Conservation (phyloP, 805 yeast genomes). For the Ogataea trehaloabstinens region DNA sequence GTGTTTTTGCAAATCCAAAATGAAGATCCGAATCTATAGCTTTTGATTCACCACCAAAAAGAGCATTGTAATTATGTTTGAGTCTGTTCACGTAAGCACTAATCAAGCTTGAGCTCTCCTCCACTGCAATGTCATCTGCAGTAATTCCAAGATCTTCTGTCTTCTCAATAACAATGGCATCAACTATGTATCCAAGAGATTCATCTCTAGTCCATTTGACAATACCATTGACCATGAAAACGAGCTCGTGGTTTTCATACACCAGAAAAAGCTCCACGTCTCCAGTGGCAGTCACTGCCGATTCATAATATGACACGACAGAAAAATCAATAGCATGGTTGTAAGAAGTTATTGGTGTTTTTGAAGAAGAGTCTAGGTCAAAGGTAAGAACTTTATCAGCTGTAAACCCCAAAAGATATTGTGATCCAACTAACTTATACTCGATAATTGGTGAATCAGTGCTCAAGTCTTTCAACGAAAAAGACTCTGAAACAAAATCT, state of each 20-base stretch:
- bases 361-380: conserved; percentile 18
- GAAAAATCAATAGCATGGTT: conserved; percentile 18
- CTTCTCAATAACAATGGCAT: conserved; percentile 32
- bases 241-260: conserved; percentile 13
- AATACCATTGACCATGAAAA: conserved; percentile 22
- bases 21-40: conserved; percentile 19
- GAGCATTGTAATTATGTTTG: conserved; percentile 25
- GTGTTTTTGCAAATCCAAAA: conserved; percentile 46
- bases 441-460: conserved; percentile 2
- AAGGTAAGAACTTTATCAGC: conserved; percentile 12
- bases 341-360: conserved; percentile 1
- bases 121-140: conserved; percentile 30
- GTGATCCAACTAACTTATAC: conserved; percentile 14
- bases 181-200: conserved; percentile 37
- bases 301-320: conserved; percentile 14
- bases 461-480: conserved; percentile 1
- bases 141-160: conserved; percentile 20
- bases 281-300: conserved; percentile 7
- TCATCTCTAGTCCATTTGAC: conserved; percentile 44
- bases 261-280: conserved; percentile 13
- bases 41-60: conserved; percentile 16
- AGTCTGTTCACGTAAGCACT: conserved; percentile 34
- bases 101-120: conserved; percentile 27
- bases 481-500: conserved; percentile 4
- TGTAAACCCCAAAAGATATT: conserved; percentile 19